Evolutionary conservation across 345 rosid genomes (phyloP), one percentile per base, ranked within the genome.

Genomic region (Moricandia moricandioides): DNA sequence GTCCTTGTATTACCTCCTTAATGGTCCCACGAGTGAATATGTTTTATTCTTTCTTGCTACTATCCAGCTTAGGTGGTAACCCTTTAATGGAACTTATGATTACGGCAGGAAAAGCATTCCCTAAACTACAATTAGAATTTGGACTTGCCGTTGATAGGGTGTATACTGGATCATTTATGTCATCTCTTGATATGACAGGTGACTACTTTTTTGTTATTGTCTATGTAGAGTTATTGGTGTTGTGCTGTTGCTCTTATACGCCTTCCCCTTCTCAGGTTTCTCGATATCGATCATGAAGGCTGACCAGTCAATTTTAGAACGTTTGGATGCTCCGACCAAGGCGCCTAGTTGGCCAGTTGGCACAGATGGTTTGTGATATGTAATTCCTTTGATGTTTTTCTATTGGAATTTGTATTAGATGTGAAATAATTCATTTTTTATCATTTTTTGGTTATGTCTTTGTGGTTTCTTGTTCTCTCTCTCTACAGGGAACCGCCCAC

Each of bases 171-270:
- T 88, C 92, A 72, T 91, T 91, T 82, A 90, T 91, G 97, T 88
- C 99, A 64, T 95, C 99, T 67, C 97, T 95, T 80, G 97, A 95
- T 78, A 95, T 95, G 99, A 89, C 97, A 82, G 99, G 99, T 95
- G 82, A 26, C 16, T 26, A 13, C 8, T 11, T 35, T 64, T 59
- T 37, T 49, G 16, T 49, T 37, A 61, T 55, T 51, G 88, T 89
- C 51, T 51, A 84, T 83, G 18, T 14, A 17, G 31, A 29, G 26
- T 14, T 26, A 64, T n/a, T 2, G 1, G 33, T 24, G 9, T 34
- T 78, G 16, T 60, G 35, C 17, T 69, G 33, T 68, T 59, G 4
- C 63, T 61, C 64, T 68, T 7, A 75, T 1, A 51, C 56, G 68
- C 17, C 30, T 65, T 70, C 2, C 12, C 45, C 30, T 75, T 75